Evolutionary conservation across 495 filamentous ascomycete genomes (phyloP).

Genomic region (Penicillium longicatenatum): DNA sequence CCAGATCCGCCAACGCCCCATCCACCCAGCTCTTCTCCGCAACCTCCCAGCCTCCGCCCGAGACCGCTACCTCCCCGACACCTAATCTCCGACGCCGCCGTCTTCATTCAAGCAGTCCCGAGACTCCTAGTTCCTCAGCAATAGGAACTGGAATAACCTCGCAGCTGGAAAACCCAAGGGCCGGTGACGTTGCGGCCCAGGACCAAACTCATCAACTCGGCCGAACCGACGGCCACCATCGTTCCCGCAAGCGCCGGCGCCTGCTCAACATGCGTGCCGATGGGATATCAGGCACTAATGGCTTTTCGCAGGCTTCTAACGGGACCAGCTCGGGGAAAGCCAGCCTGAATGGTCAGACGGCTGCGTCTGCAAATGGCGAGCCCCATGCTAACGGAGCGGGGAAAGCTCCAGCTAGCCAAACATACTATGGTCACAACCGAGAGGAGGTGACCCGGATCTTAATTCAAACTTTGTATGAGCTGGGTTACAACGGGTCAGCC

Average conservation of each 20-base stretch:
- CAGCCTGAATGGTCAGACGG: constrained; percentile 52
- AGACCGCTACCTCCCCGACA: constrained; percentile 9
- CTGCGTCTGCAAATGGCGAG: constrained; percentile 40
- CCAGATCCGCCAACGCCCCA: constrained; percentile 21
- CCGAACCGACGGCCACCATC: constrained; percentile 42
- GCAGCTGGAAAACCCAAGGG: constrained; percentile 23
- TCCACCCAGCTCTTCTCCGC: constrained; percentile 15
- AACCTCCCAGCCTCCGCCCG: constrained; percentile 14
- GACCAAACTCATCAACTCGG: constrained; percentile 23
- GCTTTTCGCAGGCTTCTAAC: constrained; percentile 52
- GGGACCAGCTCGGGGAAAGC: constrained; percentile 47
- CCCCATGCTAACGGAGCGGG: constrained; percentile 50
- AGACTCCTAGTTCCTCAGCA: constrained; percentile 11
- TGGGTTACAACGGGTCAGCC: constrained; percentile 82
- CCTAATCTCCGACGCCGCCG: constrained; percentile 31
- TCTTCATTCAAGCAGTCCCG: constrained; percentile 32
- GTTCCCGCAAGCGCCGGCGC: constrained; percentile 62
- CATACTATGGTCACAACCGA: constrained; percentile 80
- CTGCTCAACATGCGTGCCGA: constrained; percentile 64
- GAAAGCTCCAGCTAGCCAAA: constrained; percentile 37
- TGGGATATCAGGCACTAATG: constrained; percentile 49
- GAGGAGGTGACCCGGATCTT: constrained; percentile 92
- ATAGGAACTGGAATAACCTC: constrained; percentile 23
- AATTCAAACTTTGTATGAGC: constrained; percentile 84
- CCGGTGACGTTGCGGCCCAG: constrained; percentile 32